These are phyloP conservation scores for Huntiella moniliformis DNA, from an alignment of 2,329 filamentous ascomycete species.

Conservation along the genomic window DNA sequence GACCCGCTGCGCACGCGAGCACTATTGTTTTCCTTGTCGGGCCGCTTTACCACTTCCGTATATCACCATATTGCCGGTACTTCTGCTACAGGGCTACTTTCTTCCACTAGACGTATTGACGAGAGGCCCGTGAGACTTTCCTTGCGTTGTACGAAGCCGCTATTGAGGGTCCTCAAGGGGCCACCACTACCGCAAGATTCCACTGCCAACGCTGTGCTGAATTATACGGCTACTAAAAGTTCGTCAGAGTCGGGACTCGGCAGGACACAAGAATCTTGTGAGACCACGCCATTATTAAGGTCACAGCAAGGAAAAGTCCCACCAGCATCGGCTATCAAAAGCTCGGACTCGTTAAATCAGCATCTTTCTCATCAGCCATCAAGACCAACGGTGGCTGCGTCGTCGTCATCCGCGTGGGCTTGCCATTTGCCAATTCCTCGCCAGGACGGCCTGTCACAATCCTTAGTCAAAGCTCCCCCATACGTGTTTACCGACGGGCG, in stretches of 20 bases:
- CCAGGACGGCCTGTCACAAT: neutral
- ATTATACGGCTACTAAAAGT: neutral
- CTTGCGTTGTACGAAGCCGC: no score
- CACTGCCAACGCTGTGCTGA: neutral
- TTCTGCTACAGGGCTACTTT: neutral
- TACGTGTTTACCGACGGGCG: no score
- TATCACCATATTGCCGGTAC: conserved; percentile 1
- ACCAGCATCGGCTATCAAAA: neutral
- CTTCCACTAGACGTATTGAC: neutral
- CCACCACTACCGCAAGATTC: neutral
- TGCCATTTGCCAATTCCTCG: neutral
- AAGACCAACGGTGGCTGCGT: neutral
- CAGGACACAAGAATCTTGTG: no score
- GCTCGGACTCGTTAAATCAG: neutral
- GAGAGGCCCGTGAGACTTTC: no score
- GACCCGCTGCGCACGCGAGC: no score
- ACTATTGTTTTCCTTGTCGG: no score
- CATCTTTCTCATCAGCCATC: conserved; percentile 1
- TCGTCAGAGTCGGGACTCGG: neutral
- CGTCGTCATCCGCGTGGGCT: conserved; percentile 1
- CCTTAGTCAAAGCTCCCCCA: neutral
- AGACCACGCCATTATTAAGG: neutral
- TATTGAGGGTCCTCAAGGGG: neutral
- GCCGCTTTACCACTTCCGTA: neutral
- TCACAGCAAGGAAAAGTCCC: neutral